These are phyloP conservation scores for Miscanthus lutarioriparius DNA, from an alignment of 176 grass and related monocot species.

Conservation along the genomic window DNA sequence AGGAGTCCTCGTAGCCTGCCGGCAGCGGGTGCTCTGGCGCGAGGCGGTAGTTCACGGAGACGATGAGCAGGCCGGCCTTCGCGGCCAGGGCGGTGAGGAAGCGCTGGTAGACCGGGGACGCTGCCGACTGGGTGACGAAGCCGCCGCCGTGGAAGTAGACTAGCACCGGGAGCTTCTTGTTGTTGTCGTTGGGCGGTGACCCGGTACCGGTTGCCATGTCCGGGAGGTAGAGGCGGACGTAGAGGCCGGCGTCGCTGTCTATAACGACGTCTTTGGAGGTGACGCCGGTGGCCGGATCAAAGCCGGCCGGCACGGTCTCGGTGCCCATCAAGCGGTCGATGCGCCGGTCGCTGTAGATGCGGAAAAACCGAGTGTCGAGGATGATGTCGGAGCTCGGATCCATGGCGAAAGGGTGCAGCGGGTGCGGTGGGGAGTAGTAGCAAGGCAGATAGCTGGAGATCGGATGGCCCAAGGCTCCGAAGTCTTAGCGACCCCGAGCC, in stretches of 20 bases:
- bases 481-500: too few relatives aligned
- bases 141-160: constrained; percentile 51
- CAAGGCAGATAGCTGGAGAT: background rate
- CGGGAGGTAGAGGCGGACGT: constrained; percentile 18
- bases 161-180: background rate
- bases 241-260: background rate
- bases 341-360: constrained; percentile 4
- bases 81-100: constrained; percentile 41
- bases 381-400: constrained; percentile 4
- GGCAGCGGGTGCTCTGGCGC: constrained; percentile 65
- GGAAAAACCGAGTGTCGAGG: background rate
- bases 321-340: background rate
- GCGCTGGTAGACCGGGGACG: constrained; percentile 8
- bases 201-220: background rate
- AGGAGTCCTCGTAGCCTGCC: constrained; percentile 37
- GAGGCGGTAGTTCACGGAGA: constrained; percentile 69
- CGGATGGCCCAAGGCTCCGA: too few relatives aligned
- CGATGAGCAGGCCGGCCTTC: constrained; percentile 28
- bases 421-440: too few relatives aligned
- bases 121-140: constrained; percentile 34
- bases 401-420: background rate
- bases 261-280: background rate
- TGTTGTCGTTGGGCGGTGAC: background rate
- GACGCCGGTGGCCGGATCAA: background rate
- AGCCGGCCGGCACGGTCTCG: background rate